Conservation (phyloP, 352 stramenopile species). For the Pilasporangium apinafurcum region DNA sequence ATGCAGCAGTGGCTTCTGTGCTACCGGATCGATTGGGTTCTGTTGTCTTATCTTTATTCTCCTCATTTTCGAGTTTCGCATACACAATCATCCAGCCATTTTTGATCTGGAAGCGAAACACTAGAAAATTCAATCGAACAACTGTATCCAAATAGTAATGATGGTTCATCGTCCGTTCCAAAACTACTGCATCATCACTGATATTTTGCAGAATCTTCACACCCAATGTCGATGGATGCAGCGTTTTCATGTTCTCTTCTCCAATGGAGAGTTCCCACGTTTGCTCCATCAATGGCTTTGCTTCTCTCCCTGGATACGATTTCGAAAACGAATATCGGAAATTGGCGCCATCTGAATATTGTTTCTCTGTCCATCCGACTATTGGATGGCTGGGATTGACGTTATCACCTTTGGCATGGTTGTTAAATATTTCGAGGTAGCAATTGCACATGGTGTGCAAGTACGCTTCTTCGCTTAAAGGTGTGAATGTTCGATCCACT, state of each 20-base stretch:
- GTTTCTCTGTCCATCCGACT: constrained; percentile 10
- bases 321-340: constrained; percentile 9
- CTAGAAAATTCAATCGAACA: constrained; percentile 2
- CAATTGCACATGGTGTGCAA: constrained; percentile 7
- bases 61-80: too few relatives aligned
- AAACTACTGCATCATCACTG: constrained; percentile 7
- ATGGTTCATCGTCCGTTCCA: constrained; percentile 5
- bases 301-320: background rate
- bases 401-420: background rate
- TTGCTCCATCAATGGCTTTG: constrained; percentile 4
- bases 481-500: too few relatives aligned
- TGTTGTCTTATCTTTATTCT: too few relatives aligned
- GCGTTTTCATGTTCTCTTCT: constrained; percentile 2
- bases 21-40: too few relatives aligned
- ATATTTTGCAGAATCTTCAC: constrained; percentile 8
- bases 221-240: constrained; percentile 5
- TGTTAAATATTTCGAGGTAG: constrained; percentile 3
- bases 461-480: constrained; percentile 4
- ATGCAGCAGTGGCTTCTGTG: too few relatives aligned
- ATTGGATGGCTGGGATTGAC: constrained; percentile 5
- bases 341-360: constrained; percentile 5
- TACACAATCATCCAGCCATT: constrained; percentile 7
- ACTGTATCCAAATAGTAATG: constrained; percentile 1
- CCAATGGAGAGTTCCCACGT: constrained; percentile 10
- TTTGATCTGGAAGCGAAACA: constrained; percentile 6